Evolutionary conservation across 78 protist species (phyloP).

Genomic region (Planoprotostelium fungivorum): DNA sequence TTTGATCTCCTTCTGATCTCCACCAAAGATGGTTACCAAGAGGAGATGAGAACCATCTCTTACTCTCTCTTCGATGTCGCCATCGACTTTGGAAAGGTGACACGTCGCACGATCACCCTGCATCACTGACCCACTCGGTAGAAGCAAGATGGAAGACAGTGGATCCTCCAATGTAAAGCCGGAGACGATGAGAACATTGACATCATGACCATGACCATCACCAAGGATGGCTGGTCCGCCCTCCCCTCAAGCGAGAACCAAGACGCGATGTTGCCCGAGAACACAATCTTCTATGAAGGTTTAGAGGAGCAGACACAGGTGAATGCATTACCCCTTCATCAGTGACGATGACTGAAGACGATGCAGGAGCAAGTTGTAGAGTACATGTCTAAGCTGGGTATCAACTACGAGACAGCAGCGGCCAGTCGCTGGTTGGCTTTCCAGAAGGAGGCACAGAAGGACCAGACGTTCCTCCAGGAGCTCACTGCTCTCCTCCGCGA

Average conservation of each 20-base stretch:
- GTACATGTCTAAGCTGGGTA: not conserved
- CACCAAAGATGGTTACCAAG: not conserved
- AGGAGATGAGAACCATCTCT: not conserved
- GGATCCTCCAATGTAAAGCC: not conserved
- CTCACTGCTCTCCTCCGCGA: not conserved
- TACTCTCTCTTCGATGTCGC: not conserved
- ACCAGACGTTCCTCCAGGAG: not conserved
- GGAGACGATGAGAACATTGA: not conserved
- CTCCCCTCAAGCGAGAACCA: not conserved
- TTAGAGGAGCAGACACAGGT: not conserved
- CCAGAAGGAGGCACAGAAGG: not conserved
- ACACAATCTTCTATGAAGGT: not conserved
- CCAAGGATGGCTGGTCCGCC: not conserved
- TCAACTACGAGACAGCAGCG: not conserved
- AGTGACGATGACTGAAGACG: not conserved
- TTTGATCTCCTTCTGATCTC: no score
- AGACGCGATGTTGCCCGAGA: not conserved
- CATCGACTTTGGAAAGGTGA: not conserved
- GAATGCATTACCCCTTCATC: not conserved
- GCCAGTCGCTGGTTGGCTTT: not conserved
- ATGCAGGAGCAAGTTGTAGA: not conserved
- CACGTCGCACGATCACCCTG: not conserved
- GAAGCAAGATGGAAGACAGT: not conserved
- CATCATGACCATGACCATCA: not conserved
- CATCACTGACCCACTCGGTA: not conserved